A percentile compares a stretch with the other conserved stretches of the same genome.
phyloP scores from a whole-genome alignment of 2,329 filamentous ascomycete genomes.

The Myriosclerotinia duriaeana region DNA sequence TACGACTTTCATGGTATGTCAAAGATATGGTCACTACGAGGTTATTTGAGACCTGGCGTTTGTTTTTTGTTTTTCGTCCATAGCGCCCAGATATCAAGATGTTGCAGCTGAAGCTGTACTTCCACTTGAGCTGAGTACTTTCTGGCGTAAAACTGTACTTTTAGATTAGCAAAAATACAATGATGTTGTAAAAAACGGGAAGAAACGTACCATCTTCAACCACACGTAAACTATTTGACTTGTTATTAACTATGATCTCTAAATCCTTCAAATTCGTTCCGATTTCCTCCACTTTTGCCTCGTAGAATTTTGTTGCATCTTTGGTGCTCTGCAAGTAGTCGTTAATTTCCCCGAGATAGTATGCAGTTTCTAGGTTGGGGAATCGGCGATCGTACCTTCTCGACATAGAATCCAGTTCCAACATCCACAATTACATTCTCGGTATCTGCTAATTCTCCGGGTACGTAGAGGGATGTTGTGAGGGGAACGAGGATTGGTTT shows the following conservation, averaged over 20 bases:
- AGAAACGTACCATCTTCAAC: conserved; percentile 74
- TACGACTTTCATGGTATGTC: not conserved
- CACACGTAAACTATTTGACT: conserved; percentile 79
- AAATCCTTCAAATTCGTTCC: conserved; percentile 64
- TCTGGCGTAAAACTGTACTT: conserved; percentile 51
- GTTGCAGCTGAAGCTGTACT: conserved; percentile 40
- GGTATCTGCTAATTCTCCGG: conserved; percentile 71
- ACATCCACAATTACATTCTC: conserved; percentile 86
- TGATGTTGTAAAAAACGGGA: conserved; percentile 7
- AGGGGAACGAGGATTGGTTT: conserved; percentile 82
- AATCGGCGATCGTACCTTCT: conserved; percentile 63
- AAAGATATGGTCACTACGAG: not conserved
- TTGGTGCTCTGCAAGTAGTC: conserved; percentile 46
- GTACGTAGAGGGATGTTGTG: conserved; percentile 92
- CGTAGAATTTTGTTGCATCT: conserved; percentile 67
- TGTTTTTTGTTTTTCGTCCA: not conserved
- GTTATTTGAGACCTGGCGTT: conserved; percentile 25
- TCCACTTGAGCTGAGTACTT: conserved; percentile 49
- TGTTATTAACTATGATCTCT: conserved; percentile 67
- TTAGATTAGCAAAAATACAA: conserved; percentile 24
- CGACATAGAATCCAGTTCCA: conserved; percentile 90
- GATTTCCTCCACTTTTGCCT: conserved; percentile 65
- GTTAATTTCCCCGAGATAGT: not conserved
- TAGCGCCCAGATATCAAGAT: conserved; percentile 33
- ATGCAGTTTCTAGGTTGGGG: not conserved